phyloP scores from a whole-genome alignment of 2,329 filamentous ascomycete species.

The Hawksworthiomyces lignivorus region DNA sequence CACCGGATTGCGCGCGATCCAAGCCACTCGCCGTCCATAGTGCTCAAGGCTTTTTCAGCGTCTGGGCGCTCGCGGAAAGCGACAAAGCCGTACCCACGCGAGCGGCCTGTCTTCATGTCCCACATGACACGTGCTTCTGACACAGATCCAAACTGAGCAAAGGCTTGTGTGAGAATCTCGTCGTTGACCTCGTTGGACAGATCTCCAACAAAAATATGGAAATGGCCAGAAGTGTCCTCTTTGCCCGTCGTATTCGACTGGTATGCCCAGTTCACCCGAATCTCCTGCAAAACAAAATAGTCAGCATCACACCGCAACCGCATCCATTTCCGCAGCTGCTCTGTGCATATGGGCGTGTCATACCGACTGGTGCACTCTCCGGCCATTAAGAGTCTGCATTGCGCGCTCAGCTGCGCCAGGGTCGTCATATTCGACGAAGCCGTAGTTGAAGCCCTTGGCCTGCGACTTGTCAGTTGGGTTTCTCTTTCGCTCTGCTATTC shows the following conservation, averaged over 20 bases:
- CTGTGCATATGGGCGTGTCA: conserved; percentile 23
- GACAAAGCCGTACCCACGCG: conserved; percentile 94
- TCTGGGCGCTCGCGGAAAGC: conserved; percentile 91
- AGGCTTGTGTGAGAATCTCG: conserved; percentile 85
- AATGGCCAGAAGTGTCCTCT: conserved; percentile 96
- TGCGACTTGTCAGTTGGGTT: conserved; percentile 28
- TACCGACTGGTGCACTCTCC: conserved; percentile 92
- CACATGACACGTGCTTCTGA: conserved; percentile 99
- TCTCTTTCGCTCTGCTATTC: background rate
- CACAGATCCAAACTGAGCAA: conserved; percentile 90
- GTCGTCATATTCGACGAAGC: conserved; percentile 98
- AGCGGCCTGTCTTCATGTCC: conserved; percentile 99
- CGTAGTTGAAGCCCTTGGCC: conserved; percentile 97
- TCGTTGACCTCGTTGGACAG: conserved; percentile 98
- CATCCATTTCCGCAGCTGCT: too few species aligned
- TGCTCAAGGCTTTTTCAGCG: conserved; percentile 90
- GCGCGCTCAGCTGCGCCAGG: conserved; percentile 92
- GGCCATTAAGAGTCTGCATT: conserved; percentile 93
- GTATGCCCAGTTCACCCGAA: conserved; percentile 98
- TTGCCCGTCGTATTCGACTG: conserved; percentile 92
- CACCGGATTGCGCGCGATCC: conserved; percentile 96
- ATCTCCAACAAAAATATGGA: conserved; percentile 98
- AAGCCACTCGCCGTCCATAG: conserved; percentile 99
- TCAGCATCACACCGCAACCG: too few species aligned
- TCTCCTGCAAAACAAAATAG: conserved; percentile 61